A percentile compares a stretch with the other conserved stretches of the same genome.
These are phyloP conservation scores for Spinacia oleracea DNA, from an alignment of 179 eudicot species.

Conservation along the genomic window DNA sequence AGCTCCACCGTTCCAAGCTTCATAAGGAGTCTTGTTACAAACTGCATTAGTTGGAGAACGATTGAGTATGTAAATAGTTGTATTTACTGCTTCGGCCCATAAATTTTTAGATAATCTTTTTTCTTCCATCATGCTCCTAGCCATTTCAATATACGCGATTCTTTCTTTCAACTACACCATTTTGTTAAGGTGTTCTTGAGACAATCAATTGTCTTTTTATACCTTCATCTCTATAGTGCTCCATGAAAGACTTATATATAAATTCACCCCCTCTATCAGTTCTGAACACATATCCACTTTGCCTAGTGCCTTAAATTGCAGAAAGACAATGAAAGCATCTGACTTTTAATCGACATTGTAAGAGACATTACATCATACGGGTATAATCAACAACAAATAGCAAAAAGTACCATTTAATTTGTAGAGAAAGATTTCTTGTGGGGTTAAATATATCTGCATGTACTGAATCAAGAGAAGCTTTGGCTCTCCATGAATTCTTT, in stretches of 20 bases:
- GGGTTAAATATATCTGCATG: slow-evolving; percentile 13
- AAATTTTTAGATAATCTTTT: neutral
- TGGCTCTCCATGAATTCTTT: slow-evolving; percentile 21
- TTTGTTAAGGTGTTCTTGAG: neutral
- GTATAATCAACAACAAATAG: slow-evolving; percentile 13
- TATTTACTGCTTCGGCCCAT: neutral
- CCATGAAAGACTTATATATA: neutral
- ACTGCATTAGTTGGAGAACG: neutral
- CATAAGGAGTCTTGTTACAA: no score
- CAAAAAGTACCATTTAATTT: neutral
- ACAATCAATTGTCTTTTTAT: slow-evolving; percentile 5
- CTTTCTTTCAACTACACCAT: slow-evolving; percentile 4
- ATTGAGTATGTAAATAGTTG: neutral
- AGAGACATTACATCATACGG: slow-evolving; percentile 9
- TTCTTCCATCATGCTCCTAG: neutral
- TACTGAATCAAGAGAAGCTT: slow-evolving; percentile 14
- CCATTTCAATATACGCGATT: slow-evolving; percentile 8
- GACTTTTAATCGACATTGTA: slow-evolving; percentile 15
- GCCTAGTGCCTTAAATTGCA: neutral
- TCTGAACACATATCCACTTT: slow-evolving; percentile 17
- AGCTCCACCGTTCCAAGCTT: neutral
- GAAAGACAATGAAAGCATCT: neutral
- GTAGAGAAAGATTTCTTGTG: neutral
- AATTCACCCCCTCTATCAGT: slow-evolving; percentile 16
- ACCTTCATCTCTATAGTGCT: neutral